These are phyloP conservation scores for Beauveria sp. DNA, from an alignment of 2,329 filamentous ascomycete genomes.

Conservation along the genomic window DNA sequence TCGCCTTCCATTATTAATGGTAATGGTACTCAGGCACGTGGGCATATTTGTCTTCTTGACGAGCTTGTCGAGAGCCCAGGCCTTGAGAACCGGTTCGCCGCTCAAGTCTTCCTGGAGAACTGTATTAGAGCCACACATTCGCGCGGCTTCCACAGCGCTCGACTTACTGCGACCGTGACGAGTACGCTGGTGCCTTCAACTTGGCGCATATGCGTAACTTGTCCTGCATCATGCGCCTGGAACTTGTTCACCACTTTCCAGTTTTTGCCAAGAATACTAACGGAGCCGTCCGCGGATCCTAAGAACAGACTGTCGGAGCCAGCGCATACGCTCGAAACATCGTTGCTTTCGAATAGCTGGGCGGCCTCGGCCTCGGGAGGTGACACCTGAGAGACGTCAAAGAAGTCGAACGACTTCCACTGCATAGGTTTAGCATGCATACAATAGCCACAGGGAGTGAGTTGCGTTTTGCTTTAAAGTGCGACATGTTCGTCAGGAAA, in stretches of 20 bases:
- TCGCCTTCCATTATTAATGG: conserved; percentile 81
- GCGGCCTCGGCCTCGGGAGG: conserved; percentile 72
- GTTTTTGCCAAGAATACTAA: conserved; percentile 77
- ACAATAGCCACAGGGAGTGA: too few species aligned
- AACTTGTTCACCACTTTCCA: conserved; percentile 87
- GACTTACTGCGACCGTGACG: conserved; percentile 63
- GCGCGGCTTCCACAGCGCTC: background rate
- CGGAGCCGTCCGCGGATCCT: conserved; percentile 74
- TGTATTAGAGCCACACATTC: background rate
- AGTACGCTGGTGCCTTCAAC: conserved; percentile 80
- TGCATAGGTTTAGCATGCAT: conserved; percentile 27
- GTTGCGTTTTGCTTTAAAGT: background rate
- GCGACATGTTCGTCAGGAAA: background rate
- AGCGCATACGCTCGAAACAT: conserved; percentile 75
- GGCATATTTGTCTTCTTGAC: conserved; percentile 91
- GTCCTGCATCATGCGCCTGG: conserved; percentile 71
- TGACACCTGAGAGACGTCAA: conserved; percentile 83
- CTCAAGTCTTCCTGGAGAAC: conserved; percentile 67
- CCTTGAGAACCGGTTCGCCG: conserved; percentile 81
- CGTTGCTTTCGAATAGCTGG: conserved; percentile 72
- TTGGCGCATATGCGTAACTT: conserved; percentile 88
- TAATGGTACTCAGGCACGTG: conserved; percentile 77
- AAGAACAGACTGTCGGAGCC: conserved; percentile 87
- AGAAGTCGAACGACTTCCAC: conserved; percentile 99
- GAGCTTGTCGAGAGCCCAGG: conserved; percentile 93